phyloP scores from a whole-genome alignment of 371 early-diverging fungal species.

The Mortierella sp. region DNA sequence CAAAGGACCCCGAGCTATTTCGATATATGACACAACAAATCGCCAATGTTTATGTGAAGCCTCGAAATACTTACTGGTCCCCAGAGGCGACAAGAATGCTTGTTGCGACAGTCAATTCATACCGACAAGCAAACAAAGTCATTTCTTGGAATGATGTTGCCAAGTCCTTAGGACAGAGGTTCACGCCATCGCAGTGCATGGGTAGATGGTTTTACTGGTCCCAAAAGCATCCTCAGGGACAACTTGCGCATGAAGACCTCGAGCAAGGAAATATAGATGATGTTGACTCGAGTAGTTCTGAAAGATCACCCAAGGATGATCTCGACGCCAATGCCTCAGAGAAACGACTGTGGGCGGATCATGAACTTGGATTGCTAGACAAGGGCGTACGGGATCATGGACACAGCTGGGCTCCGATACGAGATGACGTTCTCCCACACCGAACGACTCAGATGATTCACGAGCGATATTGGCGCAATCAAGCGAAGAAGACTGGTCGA shows the following conservation, averaged over 20 bases:
- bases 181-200: conserved; percentile 30
- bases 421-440: conserved; percentile 33
- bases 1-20: conserved; percentile 39
- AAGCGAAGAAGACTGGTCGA: conserved; percentile 28
- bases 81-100: conserved; percentile 16
- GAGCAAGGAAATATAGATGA: neutral
- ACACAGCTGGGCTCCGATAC: conserved; percentile 32
- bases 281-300: neutral
- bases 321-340: neutral
- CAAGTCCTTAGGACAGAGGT: conserved; percentile 11
- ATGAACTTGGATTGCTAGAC: conserved; percentile 30
- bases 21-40: conserved; percentile 14
- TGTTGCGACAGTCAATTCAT: conserved; percentile 28
- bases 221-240: conserved; percentile 7
- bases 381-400: conserved; percentile 36
- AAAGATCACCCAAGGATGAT: neutral
- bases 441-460: conserved; percentile 29
- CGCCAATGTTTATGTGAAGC: conserved; percentile 24
- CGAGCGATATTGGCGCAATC: conserved; percentile 39
- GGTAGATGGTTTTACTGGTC: conserved; percentile 35
- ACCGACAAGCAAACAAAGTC: neutral
- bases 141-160: conserved; percentile 29
- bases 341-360: conserved; percentile 35
- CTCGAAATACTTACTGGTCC: conserved; percentile 20
- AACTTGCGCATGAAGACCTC: neutral